A percentile compares a stretch with the other conserved stretches of the same genome.
Conservation (phyloP, 768 basidiomycete species). For the Tulasnella sp. region DNA sequence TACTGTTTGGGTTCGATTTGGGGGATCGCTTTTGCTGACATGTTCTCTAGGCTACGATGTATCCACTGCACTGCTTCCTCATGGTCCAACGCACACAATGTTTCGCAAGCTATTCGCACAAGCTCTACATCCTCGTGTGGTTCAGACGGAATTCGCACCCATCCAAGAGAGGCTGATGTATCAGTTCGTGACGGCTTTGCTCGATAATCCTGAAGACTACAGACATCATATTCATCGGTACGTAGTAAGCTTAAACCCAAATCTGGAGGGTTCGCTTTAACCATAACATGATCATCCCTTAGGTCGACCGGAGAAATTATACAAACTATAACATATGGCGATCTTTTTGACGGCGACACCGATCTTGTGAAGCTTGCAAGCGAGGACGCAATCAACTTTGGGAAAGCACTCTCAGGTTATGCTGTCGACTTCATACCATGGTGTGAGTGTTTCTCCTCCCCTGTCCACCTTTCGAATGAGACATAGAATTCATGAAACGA, state of each 20-base stretch:
- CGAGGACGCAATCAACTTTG: neutral
- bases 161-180: neutral
- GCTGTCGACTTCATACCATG: conserved; percentile 20
- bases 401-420: conserved; percentile 5
- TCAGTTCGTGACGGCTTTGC: neutral
- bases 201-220: conserved; percentile 7
- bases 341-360: conserved; percentile 28
- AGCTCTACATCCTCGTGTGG: conserved; percentile 1
- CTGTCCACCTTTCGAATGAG: neutral
- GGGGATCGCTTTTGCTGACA: neutral
- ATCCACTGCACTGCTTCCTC: conserved; percentile 1
- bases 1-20: neutral
- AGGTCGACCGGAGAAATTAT: conserved; percentile 26
- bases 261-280: neutral
- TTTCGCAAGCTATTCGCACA: conserved; percentile 9
- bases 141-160: neutral
- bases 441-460: conserved; percentile 8
- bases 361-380: conserved; percentile 10
- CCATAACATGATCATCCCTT: conserved; percentile 22
- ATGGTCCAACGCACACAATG: conserved; percentile 1
- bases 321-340: conserved; percentile 26
- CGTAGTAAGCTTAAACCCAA: conserved; percentile 16
- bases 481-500: no score
- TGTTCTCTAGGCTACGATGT: conserved; percentile 8
- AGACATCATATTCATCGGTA: conserved; percentile 3